A percentile compares a stretch with the other conserved stretches of the same genome.
phyloP scores from a whole-genome alignment of 164 flowering plant species.

The Berberis vulgaris region DNA sequence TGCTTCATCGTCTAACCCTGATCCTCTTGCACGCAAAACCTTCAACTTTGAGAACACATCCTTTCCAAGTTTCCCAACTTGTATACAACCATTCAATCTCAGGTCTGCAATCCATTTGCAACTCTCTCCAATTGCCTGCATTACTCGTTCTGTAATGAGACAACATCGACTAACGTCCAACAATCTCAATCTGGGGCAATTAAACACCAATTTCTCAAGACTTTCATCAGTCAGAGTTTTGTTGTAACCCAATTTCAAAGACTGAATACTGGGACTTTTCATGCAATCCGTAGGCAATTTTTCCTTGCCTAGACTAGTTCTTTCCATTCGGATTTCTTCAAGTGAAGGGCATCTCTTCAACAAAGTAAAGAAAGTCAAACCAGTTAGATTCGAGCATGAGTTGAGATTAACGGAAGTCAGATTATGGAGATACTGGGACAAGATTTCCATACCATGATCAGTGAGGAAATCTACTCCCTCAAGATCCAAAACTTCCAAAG shows the following conservation, averaged over 20 bases:
- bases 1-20: conserved; percentile 30
- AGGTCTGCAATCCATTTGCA: conserved; percentile 31
- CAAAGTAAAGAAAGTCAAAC: conserved; percentile 27
- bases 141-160: conserved; percentile 29
- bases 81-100: conserved; percentile 21
- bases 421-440: conserved; percentile 22
- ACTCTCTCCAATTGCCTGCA: conserved; percentile 21
- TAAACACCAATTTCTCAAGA: conserved; percentile 15
- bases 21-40: conserved; percentile 20
- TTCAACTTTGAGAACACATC: conserved; percentile 28
- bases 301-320: conserved; percentile 30
- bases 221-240: conserved; percentile 19
- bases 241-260: conserved; percentile 29
- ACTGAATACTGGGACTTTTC: conserved; percentile 14
- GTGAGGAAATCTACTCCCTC: conserved; percentile 33
- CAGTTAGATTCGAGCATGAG: conserved; percentile 24
- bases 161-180: conserved; percentile 32
- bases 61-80: conserved; percentile 15
- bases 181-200: conserved; percentile 33
- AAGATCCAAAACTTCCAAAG: conserved; percentile 21
- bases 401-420: conserved; percentile 30
- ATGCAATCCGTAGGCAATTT: conserved; percentile 1
- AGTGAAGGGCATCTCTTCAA: conserved; percentile 24
- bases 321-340: conserved; percentile 35
- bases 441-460: conserved; percentile 22